Evolutionary conservation across 1,284 basidiomycete genomes (phyloP), one percentile per base, ranked within the genome.

Genomic region (Heliocybe sulcata): DNA sequence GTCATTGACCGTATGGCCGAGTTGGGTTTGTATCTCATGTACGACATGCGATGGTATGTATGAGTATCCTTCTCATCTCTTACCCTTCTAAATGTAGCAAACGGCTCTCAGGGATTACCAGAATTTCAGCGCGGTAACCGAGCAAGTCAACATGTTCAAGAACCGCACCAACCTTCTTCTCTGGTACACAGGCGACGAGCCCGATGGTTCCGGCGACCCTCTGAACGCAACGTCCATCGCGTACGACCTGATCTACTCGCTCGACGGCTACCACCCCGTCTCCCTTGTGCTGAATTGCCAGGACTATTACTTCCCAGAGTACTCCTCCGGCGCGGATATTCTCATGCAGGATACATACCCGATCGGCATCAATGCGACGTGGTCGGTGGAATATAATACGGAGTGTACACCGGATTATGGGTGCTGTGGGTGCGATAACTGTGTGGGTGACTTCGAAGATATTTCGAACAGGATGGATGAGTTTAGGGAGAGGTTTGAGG

Each of bases 101-200:
- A n/a, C 42, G 16, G 26, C 20, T 23, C 26, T 55, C 38, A 84
- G 82, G 59, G 77, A 77, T 8, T 89, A 87, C 67, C 79, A 75
- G 77, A 82, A 90, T 64, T 59, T 68, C n/a, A 77, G 80, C 2
- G 73, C 77, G 1, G 81, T 90, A 25, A 80, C 76, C 1, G 77
- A 80, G 57, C 77, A 90, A 70, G 85, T 90, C 22, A 81, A 85
- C 56, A 70, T 68, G 45, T 76, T 90, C 69, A 87, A 85, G 61
- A 73, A 76, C 31, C 77, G 83, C 3, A 74, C 80, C 0, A 88
- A 87, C 58, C 73, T 91, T 16, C 72, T 91, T 8, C 68, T 87
- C 0, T 91, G 87, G 85, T 91, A 89, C 68, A 89, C 86, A 9
- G 85, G 74, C 0, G 86, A 90, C 59, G 87, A 90, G 63, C 85